phyloP scores from a whole-genome alignment of 2,329 filamentous ascomycete genomes.

The Berkeleyomyces rouxiae region DNA sequence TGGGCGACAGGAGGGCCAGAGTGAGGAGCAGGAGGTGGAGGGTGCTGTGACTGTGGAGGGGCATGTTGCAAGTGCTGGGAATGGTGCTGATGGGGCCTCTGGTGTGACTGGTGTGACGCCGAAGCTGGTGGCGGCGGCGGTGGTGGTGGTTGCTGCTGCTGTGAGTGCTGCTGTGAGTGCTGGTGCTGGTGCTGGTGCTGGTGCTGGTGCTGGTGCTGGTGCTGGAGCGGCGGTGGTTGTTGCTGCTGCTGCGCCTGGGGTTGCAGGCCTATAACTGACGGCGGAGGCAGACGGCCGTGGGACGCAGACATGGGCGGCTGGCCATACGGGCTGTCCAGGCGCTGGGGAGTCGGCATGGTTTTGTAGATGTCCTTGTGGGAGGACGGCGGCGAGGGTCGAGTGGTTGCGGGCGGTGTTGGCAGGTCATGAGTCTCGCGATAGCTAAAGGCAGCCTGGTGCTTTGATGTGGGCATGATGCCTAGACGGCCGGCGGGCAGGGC shows the following conservation, averaged over 20 bases:
- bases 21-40: conserved; percentile 19
- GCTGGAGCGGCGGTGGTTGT: conserved; percentile 1
- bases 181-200: conserved; percentile 12
- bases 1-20: conserved; percentile 7
- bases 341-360: conserved; percentile 23
- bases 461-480: conserved; percentile 42
- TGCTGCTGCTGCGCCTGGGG: conserved; percentile 24
- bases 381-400: conserved; percentile 38
- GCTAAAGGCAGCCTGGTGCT: conserved; percentile 41
- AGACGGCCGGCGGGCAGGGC: conserved; percentile 14
- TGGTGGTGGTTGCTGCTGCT: conserved; percentile 18
- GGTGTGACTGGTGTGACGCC: conserved; percentile 21
- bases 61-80: background rate
- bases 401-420: conserved; percentile 39
- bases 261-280: conserved; percentile 47
- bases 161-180: conserved; percentile 13
- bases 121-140: conserved; percentile 19
- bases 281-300: conserved; percentile 52
- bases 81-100: conserved; percentile 18
- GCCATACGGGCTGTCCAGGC: conserved; percentile 26
- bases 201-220: conserved; percentile 9
- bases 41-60: conserved; percentile 13
- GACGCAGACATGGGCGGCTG: conserved; percentile 48
- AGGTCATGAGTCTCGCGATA: conserved; percentile 46
- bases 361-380: conserved; percentile 32